phyloP scores from a whole-genome alignment of 73 alveolate genomes.

The Paramecium sonneborni region DNA sequence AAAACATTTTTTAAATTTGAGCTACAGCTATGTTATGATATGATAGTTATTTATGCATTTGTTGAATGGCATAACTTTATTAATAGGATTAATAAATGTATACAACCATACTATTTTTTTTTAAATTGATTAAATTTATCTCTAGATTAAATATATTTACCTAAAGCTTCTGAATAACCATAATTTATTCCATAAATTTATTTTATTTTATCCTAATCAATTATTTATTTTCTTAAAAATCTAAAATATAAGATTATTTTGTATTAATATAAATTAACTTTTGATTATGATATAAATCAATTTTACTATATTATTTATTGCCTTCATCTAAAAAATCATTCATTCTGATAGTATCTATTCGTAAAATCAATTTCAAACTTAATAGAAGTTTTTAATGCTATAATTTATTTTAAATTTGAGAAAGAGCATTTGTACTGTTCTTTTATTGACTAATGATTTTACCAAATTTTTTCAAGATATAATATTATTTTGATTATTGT shows the following conservation, averaged over 20 bases:
- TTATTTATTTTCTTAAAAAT: background rate
- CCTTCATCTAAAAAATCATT: background rate
- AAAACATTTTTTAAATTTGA: constrained; percentile 18
- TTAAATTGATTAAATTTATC: constrained; percentile 27
- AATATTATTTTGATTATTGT: background rate
- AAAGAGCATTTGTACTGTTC: constrained; percentile 24
- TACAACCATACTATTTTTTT: constrained; percentile 77
- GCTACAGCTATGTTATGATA: background rate
- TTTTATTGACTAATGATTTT: background rate
- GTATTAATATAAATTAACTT: background rate
- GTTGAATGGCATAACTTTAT: constrained; percentile 67
- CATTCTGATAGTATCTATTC: background rate
- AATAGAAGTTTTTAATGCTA: background rate
- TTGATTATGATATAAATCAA: too few relatives aligned
- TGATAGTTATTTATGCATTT: constrained; percentile 16
- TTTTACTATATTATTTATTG: background rate
- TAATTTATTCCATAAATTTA: background rate
- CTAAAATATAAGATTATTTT: background rate
- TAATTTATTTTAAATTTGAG: background rate
- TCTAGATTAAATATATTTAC: background rate
- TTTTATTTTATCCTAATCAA: background rate
- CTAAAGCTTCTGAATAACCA: constrained; percentile 3
- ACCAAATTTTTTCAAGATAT: background rate
- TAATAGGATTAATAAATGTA: constrained; percentile 84
- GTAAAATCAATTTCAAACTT: background rate